Evolutionary conservation across 1,284 basidiomycete genomes (phyloP).

Genomic region (Sanghuangporus sanghuang): DNA sequence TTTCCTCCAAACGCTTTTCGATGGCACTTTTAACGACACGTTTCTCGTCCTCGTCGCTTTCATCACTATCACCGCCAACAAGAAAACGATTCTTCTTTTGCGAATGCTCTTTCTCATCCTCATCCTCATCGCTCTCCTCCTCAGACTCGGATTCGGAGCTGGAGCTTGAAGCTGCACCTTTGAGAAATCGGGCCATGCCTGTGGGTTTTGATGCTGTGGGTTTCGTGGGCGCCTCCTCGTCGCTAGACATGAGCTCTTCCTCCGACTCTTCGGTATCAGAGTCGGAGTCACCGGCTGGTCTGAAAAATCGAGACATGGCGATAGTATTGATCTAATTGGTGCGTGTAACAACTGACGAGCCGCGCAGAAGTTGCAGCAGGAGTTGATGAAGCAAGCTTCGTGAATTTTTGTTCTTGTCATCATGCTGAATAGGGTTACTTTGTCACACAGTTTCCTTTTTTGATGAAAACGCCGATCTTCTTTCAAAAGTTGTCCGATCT

Average conservation of each 20-base stretch:
- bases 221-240: conserved; percentile 54
- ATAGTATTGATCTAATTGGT: neutral
- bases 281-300: conserved; percentile 77
- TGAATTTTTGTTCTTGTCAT: neutral
- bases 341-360: neutral
- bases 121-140: conserved; percentile 33
- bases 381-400: neutral
- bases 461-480: neutral
- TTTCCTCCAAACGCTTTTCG: conserved; percentile 84
- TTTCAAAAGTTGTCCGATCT: neutral
- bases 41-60: conserved; percentile 65
- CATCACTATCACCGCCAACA: conserved; percentile 53
- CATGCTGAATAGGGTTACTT: neutral
- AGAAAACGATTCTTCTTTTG: conserved; percentile 45
- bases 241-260: conserved; percentile 74
- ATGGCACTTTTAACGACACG: conserved; percentile 80
- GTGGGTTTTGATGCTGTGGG: conserved; percentile 47
- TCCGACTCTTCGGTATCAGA: conserved; percentile 74
- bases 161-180: conserved; percentile 41
- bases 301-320: conserved; percentile 84
- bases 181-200: conserved; percentile 71
- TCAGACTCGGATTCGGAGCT: conserved; percentile 45
- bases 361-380: neutral
- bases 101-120: conserved; percentile 29
- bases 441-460: neutral